Percentiles rank a stretch among this genome's conserved stretches.
These are phyloP conservation scores for Kodamaea sp. DNA, from an alignment of 1,139 yeast species.

Conservation along the genomic window DNA sequence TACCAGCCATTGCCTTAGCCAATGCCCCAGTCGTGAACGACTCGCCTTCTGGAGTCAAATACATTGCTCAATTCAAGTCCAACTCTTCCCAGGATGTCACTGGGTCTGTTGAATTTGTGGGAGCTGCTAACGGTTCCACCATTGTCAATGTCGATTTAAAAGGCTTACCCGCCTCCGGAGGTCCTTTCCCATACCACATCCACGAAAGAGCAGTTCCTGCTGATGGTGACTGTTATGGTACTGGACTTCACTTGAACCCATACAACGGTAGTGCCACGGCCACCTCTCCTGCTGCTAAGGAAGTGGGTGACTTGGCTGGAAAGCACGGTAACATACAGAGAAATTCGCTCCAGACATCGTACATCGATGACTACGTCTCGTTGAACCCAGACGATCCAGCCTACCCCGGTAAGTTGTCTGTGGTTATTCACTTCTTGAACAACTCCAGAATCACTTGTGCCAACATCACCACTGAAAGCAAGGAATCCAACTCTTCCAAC, in stretches of 20 bases:
- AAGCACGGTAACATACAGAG: slow-evolving; percentile 39
- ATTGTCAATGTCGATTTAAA: slow-evolving; percentile 31
- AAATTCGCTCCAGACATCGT: slow-evolving; percentile 23
- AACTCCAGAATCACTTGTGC: slow-evolving; percentile 43
- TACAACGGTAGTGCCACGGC: slow-evolving; percentile 34
- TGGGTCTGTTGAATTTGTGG: slow-evolving; percentile 34
- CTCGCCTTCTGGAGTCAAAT: slow-evolving; percentile 25
- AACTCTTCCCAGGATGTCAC: slow-evolving; percentile 18
- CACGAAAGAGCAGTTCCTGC: slow-evolving; percentile 41
- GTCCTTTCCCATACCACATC: slow-evolving; percentile 46
- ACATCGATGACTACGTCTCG: slow-evolving; percentile 40
- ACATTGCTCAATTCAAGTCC: slow-evolving; percentile 24
- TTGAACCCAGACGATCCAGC: slow-evolving; percentile 37
- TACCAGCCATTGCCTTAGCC: slow-evolving; percentile 15
- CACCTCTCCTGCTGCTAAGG: slow-evolving; percentile 24
- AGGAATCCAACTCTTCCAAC: slow-evolving; percentile 8
- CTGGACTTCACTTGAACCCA: slow-evolving; percentile 42
- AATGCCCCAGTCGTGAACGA: slow-evolving; percentile 30
- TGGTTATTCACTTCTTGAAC: slow-evolving; percentile 38
- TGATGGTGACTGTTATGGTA: slow-evolving; percentile 43
- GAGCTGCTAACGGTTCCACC: slow-evolving; percentile 36
- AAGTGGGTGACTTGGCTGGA: slow-evolving; percentile 47
- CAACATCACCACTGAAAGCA: slow-evolving; percentile 29
- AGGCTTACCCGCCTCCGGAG: slow-evolving; percentile 38
- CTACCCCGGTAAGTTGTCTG: slow-evolving; percentile 38